These are phyloP conservation scores for Phytophthora quininea DNA, from an alignment of 352 stramenopile species.

Conservation along the genomic window DNA sequence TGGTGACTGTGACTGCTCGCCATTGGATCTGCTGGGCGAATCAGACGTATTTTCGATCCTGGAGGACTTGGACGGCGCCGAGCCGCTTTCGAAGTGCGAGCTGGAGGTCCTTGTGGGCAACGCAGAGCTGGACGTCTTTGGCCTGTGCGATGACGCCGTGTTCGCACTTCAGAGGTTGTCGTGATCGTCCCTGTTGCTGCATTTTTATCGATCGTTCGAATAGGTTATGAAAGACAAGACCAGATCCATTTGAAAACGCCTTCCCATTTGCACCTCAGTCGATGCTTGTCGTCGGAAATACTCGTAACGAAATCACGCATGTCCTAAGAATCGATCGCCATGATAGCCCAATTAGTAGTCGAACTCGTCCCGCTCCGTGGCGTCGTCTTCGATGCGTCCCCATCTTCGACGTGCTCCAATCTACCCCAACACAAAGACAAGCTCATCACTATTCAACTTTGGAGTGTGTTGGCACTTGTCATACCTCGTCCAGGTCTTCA, in stretches of 20 bases:
- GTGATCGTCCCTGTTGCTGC: not conserved
- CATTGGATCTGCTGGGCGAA: conserved; percentile 7
- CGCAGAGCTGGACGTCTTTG: not conserved
- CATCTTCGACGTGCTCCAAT: conserved; percentile 30
- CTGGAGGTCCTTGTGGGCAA: not conserved
- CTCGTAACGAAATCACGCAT: not conserved
- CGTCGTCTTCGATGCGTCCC: conserved; percentile 26
- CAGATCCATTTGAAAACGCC: not conserved
- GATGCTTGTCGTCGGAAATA: not conserved
- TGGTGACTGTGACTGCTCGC: not conserved
- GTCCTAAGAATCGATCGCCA: not conserved
- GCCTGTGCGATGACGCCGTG: not conserved
- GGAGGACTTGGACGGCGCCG: not conserved
- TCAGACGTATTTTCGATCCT: conserved; percentile 16
- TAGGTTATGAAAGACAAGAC: not conserved
- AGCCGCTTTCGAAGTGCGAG: conserved; percentile 6
- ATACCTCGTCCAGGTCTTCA: conserved; percentile 45
- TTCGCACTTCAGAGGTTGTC: not conserved
- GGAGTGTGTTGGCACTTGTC: not conserved
- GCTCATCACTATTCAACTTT: not conserved
- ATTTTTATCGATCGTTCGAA: too few species aligned
- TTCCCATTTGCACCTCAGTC: not conserved
- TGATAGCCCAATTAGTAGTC: conserved; percentile 26
- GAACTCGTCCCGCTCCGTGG: conserved; percentile 33
- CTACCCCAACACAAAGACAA: conserved; percentile 26